Evolutionary conservation across 495 filamentous ascomycete genomes (phyloP).

Genomic region (Rhizodiscina lignyota): DNA sequence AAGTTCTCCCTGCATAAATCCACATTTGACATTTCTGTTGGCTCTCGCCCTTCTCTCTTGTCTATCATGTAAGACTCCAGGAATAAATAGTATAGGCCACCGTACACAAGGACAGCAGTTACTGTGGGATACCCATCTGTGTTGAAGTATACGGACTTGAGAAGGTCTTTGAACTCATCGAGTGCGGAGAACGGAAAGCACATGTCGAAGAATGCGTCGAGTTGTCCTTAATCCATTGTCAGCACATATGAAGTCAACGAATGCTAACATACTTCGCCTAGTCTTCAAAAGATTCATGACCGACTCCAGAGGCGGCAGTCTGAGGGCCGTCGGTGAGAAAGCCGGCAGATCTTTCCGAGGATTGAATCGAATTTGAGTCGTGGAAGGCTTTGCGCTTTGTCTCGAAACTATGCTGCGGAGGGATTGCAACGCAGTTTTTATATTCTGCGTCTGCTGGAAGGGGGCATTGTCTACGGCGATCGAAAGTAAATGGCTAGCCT

Average conservation of each 20-base stretch:
- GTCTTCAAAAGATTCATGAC: too few species aligned
- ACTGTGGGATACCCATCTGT: conserved; percentile 1
- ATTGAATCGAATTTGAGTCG: background rate
- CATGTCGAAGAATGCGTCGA: background rate
- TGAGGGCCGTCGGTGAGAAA: too few species aligned
- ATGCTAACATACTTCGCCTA: too few species aligned
- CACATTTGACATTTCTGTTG: conserved; percentile 19
- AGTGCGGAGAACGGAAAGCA: background rate
- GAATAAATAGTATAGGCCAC: conserved; percentile 38
- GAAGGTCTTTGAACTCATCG: conserved; percentile 1
- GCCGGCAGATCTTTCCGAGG: background rate
- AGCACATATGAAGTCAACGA: too few species aligned
- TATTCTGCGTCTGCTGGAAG: conserved; percentile 34
- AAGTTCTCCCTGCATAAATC: conserved; percentile 37
- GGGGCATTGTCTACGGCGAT: conserved; percentile 30
- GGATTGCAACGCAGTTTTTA: conserved; percentile 31
- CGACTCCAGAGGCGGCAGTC: too few species aligned
- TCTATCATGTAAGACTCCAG: conserved; percentile 23
- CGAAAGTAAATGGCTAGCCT: conserved; percentile 45
- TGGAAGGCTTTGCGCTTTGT: background rate
- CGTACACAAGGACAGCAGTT: conserved; percentile 25
- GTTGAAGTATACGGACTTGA: conserved; percentile 1
- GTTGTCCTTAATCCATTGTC: too few species aligned
- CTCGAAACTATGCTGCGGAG: conserved; percentile 25
- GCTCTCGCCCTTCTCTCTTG: conserved; percentile 21